Base-by-base conservation (phyloP, 1,284 basidiomycete species). In the Malassezia caprae region DNA sequence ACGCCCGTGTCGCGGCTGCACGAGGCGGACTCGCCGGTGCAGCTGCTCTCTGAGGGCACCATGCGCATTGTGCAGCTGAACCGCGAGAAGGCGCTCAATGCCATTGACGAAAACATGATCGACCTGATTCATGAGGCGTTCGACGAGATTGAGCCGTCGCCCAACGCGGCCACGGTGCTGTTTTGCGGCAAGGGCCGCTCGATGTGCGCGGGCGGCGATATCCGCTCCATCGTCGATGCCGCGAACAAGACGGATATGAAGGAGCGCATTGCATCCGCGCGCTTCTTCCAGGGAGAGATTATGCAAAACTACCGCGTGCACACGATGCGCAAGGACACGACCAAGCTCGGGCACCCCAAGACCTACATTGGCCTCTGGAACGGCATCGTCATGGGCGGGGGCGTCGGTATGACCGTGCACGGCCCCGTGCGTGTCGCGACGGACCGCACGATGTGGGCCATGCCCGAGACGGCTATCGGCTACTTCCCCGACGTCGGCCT, bases 121-220 rank as follows among this genome's bases (percentile, higher is more conserved):
- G 75, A 81, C 28, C 70, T 83, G 15, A 79, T 98, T 23, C 78
- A 82, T 35, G 79, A 82, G 13, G 83, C 85, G 69, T 81, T 93
- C 35, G 81, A 88, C 28, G 35, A 43, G 13, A 43, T 59, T 24
- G 42, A 17, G 23, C 44, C 28, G 24, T 63, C 65, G 12, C 40
- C 60, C 28, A 58, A 61, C 23, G 63, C 60, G 39, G 59, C 67
- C 26, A 58, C 65, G 46, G 62, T 73, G 47, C 48, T 72, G 1
- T 61, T 73, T 19, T 65, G 70, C 24, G 68, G 89, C 19, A 78
- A 79, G 26, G 88, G 87, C 11, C 80, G 84, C 56, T 88, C 86
- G 11, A 96, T 96, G 72, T 98, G 91, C 73, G 86, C 89, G 5
- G 94, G 93, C 21, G 93, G 93, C 51, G 94, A 99, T 75, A 87